phyloP scores from a whole-genome alignment of 805 yeast genomes.

The Sugiyamaella valdiviana region DNA sequence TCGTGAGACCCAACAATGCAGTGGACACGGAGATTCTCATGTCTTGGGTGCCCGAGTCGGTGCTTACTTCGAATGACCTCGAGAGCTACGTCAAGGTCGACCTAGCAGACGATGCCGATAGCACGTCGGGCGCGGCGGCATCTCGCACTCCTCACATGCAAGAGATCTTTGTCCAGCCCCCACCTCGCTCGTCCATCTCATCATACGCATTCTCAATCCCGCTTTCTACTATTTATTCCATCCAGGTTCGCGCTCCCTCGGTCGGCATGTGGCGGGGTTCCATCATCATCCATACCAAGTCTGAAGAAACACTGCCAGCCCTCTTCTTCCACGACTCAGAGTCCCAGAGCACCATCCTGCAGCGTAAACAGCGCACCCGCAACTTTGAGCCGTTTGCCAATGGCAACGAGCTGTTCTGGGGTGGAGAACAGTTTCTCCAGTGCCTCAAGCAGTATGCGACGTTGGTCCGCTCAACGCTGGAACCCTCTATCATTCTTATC shows the following conservation, averaged over 20 bases:
- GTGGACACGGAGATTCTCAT: constrained; percentile 50
- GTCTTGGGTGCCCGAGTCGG: constrained; percentile 57
- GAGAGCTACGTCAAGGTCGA: constrained; percentile 47
- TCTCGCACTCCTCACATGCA: background rate
- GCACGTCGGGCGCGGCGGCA: constrained; percentile 4
- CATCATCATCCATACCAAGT: constrained; percentile 60
- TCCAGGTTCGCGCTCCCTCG: constrained; percentile 79
- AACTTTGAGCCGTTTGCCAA: constrained; percentile 66
- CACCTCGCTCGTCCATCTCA: constrained; percentile 44
- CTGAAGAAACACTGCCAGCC: constrained; percentile 63
- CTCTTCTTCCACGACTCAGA: constrained; percentile 91
- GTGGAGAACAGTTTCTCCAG: constrained; percentile 72
- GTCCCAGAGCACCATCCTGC: constrained; percentile 63
- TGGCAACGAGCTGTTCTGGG: constrained; percentile 67
- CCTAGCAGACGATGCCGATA: constrained; percentile 29
- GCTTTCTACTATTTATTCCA: constrained; percentile 58
- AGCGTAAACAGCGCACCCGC: constrained; percentile 52
- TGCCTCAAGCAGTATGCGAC: constrained; percentile 50
- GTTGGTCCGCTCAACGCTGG: constrained; percentile 63
- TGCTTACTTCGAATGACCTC: constrained; percentile 41
- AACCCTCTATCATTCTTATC: constrained; percentile 63
- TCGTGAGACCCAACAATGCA: constrained; percentile 45
- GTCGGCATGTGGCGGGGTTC: constrained; percentile 93
- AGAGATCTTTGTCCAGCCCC: constrained; percentile 42
- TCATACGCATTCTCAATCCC: constrained; percentile 67